Evolutionary conservation across 2,329 filamentous ascomycete species (phyloP).

Genomic region (Diplodia mutila): DNA sequence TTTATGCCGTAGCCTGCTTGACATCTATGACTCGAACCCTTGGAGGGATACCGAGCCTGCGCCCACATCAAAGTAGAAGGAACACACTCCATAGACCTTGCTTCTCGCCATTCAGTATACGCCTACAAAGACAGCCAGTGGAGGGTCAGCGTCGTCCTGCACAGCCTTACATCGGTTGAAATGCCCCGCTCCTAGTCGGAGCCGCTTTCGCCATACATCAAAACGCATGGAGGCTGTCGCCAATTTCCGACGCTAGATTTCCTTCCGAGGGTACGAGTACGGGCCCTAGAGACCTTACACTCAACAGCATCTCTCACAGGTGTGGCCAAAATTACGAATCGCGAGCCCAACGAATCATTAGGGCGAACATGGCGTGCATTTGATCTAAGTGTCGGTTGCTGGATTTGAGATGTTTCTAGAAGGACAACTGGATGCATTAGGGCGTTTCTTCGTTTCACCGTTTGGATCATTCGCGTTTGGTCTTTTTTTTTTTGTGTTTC

Average conservation of each 20-base stretch:
- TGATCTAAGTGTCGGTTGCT: not conserved
- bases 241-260: not conserved
- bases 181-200: no score
- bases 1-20: constrained; percentile 1
- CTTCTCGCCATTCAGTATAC: not conserved
- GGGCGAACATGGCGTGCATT: not conserved
- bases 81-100: not conserved
- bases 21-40: constrained; percentile 24
- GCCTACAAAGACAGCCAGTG: not conserved
- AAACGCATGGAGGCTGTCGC: not conserved
- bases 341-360: not conserved
- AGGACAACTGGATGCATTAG: not conserved
- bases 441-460: not conserved
- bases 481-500: not conserved
- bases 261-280: not conserved
- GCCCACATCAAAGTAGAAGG: not conserved
- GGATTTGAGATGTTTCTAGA: not conserved
- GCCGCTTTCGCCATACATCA: not conserved
- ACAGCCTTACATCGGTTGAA: not conserved
- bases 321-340: not conserved
- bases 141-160: not conserved
- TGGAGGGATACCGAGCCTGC: constrained; percentile 17
- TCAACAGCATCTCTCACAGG: not conserved
- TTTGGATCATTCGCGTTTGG: not conserved
- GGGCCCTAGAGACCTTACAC: not conserved